Evolutionary conservation across 805 yeast genomes (phyloP).

Genomic region (Wickerhamiella sergipiensis): DNA sequence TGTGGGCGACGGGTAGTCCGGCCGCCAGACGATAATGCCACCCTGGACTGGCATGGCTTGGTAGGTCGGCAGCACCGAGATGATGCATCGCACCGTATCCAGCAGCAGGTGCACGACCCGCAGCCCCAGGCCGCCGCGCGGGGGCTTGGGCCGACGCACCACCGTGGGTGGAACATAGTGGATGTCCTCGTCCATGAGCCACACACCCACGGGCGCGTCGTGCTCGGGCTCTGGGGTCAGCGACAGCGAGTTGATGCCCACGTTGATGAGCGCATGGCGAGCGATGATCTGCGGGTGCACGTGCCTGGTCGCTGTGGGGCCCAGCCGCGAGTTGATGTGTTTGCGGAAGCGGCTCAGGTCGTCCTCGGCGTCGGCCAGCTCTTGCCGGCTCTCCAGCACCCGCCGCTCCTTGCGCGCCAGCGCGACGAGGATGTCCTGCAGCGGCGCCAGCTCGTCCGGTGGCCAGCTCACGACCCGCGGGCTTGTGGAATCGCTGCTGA

Average conservation of each 20-base stretch:
- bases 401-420: conserved; percentile 25
- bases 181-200: background rate
- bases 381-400: conserved; percentile 24
- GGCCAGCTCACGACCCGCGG: background rate
- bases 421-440: conserved; percentile 22
- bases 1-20: conserved; percentile 17
- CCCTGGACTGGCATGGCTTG: conserved; percentile 5
- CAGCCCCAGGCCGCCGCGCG: conserved; percentile 7
- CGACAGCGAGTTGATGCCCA: conserved; percentile 15
- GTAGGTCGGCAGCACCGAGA: conserved; percentile 14
- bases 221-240: conserved; percentile 3
- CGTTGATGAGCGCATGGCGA: conserved; percentile 8
- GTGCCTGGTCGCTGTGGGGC: conserved; percentile 9
- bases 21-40: conserved; percentile 7
- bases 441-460: conserved; percentile 4
- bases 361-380: conserved; percentile 17
- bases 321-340: conserved; percentile 11
- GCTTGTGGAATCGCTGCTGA: background rate
- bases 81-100: conserved; percentile 14
- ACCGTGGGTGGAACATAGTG: background rate
- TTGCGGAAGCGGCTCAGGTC: conserved; percentile 17
- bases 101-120: conserved; percentile 13
- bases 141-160: background rate
- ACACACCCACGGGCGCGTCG: background rate
- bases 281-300: conserved; percentile 11